These are phyloP conservation scores for Blastobotrys aristatus DNA, from an alignment of 1,139 yeast genomes.

Conservation along the genomic window DNA sequence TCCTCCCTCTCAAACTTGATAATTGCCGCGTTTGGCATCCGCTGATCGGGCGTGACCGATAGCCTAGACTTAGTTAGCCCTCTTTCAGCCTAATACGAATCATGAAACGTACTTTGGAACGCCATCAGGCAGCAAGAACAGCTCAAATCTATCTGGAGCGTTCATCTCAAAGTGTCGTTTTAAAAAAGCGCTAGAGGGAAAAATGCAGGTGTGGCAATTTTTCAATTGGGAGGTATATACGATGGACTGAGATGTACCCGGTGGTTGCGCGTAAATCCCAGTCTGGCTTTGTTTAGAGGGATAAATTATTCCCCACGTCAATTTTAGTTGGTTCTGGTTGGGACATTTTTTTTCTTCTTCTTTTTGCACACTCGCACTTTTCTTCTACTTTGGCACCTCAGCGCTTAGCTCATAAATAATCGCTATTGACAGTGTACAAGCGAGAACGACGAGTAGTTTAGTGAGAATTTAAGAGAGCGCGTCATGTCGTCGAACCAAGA, in stretches of 20 bases:
- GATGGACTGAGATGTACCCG: not conserved
- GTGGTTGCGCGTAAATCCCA: not conserved
- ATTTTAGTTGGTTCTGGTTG: too few relatives aligned
- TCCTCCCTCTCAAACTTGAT: constrained; percentile 94
- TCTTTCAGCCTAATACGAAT: not conserved
- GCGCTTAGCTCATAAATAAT: too few relatives aligned
- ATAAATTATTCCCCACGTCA: not conserved
- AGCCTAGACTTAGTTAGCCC: constrained; percentile 39
- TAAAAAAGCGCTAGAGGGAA: not conserved
- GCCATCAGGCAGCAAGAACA: constrained; percentile 95
- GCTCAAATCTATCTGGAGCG: constrained; percentile 98
- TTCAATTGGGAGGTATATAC: constrained; percentile 1
- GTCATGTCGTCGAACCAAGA: constrained; percentile 2
- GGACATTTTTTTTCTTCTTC: too few relatives aligned
- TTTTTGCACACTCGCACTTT: too few relatives aligned
- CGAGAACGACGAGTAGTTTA: too few relatives aligned
- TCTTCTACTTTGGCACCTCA: too few relatives aligned
- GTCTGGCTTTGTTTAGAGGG: not conserved
- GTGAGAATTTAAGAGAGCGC: too few relatives aligned
- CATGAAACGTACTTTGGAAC: constrained; percentile 48
- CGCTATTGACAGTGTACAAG: too few relatives aligned
- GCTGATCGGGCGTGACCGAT: constrained; percentile 86
- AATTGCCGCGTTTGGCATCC: constrained; percentile 92
- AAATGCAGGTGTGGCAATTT: too few relatives aligned
- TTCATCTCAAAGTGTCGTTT: constrained; percentile 49